phyloP scores from a whole-genome alignment of 768 basidiomycete species.

The Dentipellis fragilis region DNA sequence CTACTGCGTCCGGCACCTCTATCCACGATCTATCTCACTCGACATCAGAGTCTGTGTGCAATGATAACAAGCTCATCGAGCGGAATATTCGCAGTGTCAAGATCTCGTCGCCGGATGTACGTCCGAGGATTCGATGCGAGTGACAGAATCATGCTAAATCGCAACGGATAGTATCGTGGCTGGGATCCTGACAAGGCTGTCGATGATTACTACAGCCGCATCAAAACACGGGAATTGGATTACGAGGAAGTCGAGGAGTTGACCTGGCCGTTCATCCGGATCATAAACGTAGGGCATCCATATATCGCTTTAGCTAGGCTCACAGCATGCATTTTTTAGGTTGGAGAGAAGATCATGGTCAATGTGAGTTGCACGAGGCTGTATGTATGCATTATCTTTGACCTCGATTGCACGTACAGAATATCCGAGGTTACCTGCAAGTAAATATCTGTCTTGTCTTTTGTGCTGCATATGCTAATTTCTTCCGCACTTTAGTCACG shows the following conservation, averaged over 20 bases:
- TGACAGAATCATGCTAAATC: not conserved
- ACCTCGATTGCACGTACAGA: constrained; percentile 27
- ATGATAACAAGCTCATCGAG: constrained; percentile 87
- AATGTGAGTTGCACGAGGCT: constrained; percentile 45
- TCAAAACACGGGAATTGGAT: constrained; percentile 73
- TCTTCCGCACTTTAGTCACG: constrained; percentile 47
- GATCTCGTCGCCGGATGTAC: constrained; percentile 93
- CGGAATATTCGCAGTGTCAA: constrained; percentile 94
- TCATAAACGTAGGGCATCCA: constrained; percentile 61
- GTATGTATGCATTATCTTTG: not conserved
- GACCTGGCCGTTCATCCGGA: constrained; percentile 89
- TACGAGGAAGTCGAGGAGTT: constrained; percentile 91
- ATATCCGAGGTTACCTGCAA: constrained; percentile 84
- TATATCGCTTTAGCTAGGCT: constrained; percentile 7
- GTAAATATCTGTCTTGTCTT: constrained; percentile 25
- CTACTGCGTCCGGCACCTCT: not conserved
- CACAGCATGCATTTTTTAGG: constrained; percentile 29
- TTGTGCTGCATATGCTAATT: not conserved
- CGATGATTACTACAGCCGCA: constrained; percentile 85
- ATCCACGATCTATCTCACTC: constrained; percentile 1
- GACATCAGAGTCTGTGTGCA: constrained; percentile 74
- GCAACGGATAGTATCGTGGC: constrained; percentile 58
- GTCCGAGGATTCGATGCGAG: constrained; percentile 20
- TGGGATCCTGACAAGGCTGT: constrained; percentile 94
- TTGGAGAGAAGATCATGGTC: constrained; percentile 92